These are phyloP conservation scores for Plantago ovata DNA, from an alignment of 257 asterid genomes.

Conservation along the genomic window DNA sequence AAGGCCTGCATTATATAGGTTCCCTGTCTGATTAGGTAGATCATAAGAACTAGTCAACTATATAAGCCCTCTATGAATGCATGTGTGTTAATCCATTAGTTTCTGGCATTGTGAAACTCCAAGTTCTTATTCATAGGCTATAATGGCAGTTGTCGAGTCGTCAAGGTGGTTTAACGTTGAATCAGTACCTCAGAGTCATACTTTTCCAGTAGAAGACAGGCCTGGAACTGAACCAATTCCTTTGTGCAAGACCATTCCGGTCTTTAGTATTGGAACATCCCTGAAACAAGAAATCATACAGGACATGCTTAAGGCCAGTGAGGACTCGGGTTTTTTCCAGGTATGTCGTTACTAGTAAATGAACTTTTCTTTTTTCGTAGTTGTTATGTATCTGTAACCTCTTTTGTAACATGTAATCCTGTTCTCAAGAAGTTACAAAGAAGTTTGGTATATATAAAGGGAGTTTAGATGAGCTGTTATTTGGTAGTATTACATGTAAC, in stretches of 20 bases:
- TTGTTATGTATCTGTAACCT: neutral
- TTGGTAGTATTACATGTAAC: too few relatives aligned
- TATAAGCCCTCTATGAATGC: too few relatives aligned
- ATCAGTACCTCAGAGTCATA: constrained; percentile 44
- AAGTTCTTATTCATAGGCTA: constrained; percentile 7
- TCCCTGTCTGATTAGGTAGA: too few relatives aligned
- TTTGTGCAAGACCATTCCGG: constrained; percentile 34
- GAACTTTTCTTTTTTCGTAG: neutral
- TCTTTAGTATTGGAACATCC: constrained; percentile 33
- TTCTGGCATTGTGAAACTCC: neutral
- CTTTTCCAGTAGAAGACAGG: constrained; percentile 35
- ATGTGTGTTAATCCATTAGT: too few relatives aligned
- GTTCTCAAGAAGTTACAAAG: too few relatives aligned
- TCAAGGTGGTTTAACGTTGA: constrained; percentile 46
- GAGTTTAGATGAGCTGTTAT: too few relatives aligned
- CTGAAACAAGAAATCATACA: constrained; percentile 24
- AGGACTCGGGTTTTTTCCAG: constrained; percentile 52
- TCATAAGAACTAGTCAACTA: too few relatives aligned
- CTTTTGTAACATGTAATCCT: neutral
- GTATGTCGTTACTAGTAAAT: too few relatives aligned
- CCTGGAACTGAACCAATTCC: constrained; percentile 44
- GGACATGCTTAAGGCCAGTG: constrained; percentile 31
- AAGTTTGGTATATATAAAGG: too few relatives aligned
- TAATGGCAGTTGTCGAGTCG: constrained; percentile 2
- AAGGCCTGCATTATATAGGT: too few relatives aligned